phyloP scores from a whole-genome alignment of 2,329 filamentous ascomycete species.

The Fusarium redolens region DNA sequence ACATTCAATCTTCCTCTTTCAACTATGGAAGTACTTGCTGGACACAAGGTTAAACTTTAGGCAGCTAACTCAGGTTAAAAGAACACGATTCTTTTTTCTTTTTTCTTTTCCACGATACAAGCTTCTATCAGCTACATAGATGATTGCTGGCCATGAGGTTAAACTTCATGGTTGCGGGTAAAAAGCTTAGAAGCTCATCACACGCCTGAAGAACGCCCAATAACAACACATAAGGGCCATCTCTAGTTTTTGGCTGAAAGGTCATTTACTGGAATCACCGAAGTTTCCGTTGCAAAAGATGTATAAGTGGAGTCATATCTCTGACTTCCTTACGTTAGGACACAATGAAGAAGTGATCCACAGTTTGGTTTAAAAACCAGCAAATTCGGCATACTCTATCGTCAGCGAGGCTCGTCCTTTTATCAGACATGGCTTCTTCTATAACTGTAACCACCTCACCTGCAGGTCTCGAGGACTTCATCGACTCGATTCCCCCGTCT shows the following conservation, averaged over 20 bases:
- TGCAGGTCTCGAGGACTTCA: not conserved
- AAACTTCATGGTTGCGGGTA: not conserved
- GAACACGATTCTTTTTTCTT: too few relatives aligned
- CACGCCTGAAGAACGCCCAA: not conserved
- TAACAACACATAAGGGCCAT: too few relatives aligned
- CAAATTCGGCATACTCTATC: not conserved
- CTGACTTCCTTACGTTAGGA: not conserved
- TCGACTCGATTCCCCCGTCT: not conserved
- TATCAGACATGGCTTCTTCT: not conserved
- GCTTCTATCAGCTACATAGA: too few relatives aligned
- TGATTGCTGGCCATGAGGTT: too few relatives aligned
- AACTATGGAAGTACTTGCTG: too few relatives aligned
- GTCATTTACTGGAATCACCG: not conserved
- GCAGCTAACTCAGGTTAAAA: too few relatives aligned
- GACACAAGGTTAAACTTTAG: too few relatives aligned
- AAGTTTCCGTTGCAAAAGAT: too few relatives aligned
- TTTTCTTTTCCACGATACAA: too few relatives aligned
- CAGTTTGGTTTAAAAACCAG: not conserved
- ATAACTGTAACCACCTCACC: not conserved
- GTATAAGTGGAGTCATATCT: not conserved
- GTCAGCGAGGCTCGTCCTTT: too few relatives aligned
- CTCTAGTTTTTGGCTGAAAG: not conserved
- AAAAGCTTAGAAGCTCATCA: not conserved
- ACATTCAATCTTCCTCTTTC: too few relatives aligned
- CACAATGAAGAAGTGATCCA: rapidly evolving